Base-by-base conservation (phyloP, 345 rosid species). In the Crucihimalaya himalaica region DNA sequence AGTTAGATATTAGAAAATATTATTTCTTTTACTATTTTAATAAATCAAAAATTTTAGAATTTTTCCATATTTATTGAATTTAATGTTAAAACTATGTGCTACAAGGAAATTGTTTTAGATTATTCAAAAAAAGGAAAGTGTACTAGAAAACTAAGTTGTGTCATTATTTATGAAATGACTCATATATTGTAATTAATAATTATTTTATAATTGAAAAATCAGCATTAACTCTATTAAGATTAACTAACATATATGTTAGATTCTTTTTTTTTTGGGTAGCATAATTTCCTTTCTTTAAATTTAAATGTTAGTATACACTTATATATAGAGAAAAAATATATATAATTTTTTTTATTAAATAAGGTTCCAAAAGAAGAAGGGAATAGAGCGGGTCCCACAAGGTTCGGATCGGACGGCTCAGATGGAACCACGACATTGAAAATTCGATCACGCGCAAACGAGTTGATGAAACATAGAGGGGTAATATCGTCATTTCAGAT, bases 401-500 rank as follows among this genome's bases (percentile, higher is more conserved):
- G 55, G 76, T 70, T 65, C 62, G 16, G 4, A 69, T 59, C 52
- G 5, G 12, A 68, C 64, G 76, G 78, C 16, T 48, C 5, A 56
- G 18, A 61, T 25, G 0, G 6, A 45, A 27, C 45, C 65, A 70
- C 21, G 18, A 13, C 55, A 35, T 1, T 47, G 40, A 50, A 63
- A 43, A 40, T 64, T 21, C 56, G 35, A 63, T 71, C 80, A 77
- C 76, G 56, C 76, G 76, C 52, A 77, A 54, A 57, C 39, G 45
- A 69, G 15, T 63, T 20, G 52, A 54, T 21, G 71, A 35, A 34
- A 18, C 6, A 10, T 0, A n/a, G 27, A 35, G 65, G 86, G 82
- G 83, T 46, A 86, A 31, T 50, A 74, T 2, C 0, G 89, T 77
- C 56, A 69, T 74, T 82, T 59, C 19, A 0, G 0, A 7, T 3